Base-by-base conservation (phyloP, 441 rosid species). In the Macaranga tanarius region DNA sequence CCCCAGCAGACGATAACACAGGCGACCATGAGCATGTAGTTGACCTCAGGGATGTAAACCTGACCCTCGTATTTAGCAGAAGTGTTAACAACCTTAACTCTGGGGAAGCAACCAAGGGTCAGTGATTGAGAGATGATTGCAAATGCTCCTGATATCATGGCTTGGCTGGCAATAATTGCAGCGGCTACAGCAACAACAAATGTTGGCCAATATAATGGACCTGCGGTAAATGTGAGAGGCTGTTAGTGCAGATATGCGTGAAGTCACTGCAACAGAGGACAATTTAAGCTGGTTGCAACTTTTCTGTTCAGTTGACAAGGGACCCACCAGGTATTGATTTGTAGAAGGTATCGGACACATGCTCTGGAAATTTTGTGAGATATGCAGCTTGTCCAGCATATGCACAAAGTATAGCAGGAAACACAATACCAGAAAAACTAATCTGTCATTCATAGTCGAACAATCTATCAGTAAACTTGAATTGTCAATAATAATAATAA, bases 331-430 rank as follows among this genome's bases (percentile, higher is more conserved):
- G 98, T 20, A 83, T 69, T 1, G 95, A 88, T 57, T 86, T 82
- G 68, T 88, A 91, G 83, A 90, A 91, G 8, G 95, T 83, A 25
- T 90, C 80, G 2, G 69, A 52, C 19, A 93, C 94, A 8, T 88
- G 45, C 0, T 74, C 38, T 1, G 89, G 84, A 72, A 72, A 57
- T 68, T 91, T 86, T 26, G 81, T 73, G 48, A 90, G 88, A 66
- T 87, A 89, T 3, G 98, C 97, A 42, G 91, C 94, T 73, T 93
- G 97, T 4, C 97, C 98, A 25, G 79, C 22, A 69, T 91, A 93
- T 51, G 87, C 89, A 5, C 78, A 71, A 42, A 84, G 4, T 23
- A 89, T 20, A 16, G 91, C 85, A 16, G 97, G 98, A 71, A 84
- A 81, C 48, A 77, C 80, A 13, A 88, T 2, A 54, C 74, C 38